Evolutionary conservation across 169 alveolate genomes (phyloP).

Genomic region (Babesia gibsoni): DNA sequence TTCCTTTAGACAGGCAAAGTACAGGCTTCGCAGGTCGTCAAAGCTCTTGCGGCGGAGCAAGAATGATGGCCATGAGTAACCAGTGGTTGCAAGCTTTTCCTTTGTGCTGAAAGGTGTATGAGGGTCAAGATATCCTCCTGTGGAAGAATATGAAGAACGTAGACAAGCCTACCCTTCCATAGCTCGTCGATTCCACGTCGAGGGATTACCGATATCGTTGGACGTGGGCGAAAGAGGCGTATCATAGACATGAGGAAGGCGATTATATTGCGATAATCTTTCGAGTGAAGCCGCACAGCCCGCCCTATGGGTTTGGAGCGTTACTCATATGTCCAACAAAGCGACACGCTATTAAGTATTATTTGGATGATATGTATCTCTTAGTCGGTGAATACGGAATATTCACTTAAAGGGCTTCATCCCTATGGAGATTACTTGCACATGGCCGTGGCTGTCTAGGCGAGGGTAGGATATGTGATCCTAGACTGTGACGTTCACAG

Average conservation of each 20-base stretch:
- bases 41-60: conserved; percentile 78
- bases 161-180: conserved; percentile 68
- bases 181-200: conserved; percentile 77
- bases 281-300: no score
- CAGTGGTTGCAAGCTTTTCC: conserved; percentile 72
- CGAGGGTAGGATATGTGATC: no score
- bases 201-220: conserved; percentile 32
- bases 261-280: not conserved
- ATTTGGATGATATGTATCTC: no score
- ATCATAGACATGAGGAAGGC: conserved; percentile 14
- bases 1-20: conserved; percentile 80
- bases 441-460: no score
- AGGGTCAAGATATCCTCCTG: conserved; percentile 76
- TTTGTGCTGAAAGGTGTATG: conserved; percentile 64
- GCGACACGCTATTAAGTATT: no score
- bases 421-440: no score
- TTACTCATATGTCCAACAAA: no score
- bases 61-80: conserved; percentile 85
- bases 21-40: conserved; percentile 80
- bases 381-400: no score
- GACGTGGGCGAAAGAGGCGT: conserved; percentile 26
- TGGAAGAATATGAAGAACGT: not conserved
- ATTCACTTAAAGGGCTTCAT: no score
- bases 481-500: no score
- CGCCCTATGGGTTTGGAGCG: no score